Evolutionary conservation across 163 green algal genomes (phyloP).

Genomic region (Scenedesmus sp.): DNA sequence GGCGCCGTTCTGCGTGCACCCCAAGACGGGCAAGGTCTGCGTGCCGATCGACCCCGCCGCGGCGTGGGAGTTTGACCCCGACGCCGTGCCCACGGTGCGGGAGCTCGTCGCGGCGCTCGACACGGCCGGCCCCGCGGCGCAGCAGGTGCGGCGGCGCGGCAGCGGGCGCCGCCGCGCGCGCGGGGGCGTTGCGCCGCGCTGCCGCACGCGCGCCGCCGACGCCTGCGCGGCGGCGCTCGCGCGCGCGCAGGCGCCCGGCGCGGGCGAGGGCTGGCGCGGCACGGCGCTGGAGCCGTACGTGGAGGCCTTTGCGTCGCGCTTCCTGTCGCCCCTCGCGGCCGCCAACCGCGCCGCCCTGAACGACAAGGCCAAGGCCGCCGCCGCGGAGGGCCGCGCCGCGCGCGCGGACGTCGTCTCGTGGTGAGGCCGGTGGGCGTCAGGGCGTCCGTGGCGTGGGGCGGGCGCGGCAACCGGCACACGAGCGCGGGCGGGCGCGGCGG

Average conservation of each 20-base stretch:
- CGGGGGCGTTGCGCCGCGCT: not conserved
- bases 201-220: not conserved
- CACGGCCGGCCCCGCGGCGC: not conserved
- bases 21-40: slow-evolving; percentile 97
- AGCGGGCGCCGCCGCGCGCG: not conserved
- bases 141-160: slow-evolving; percentile 32
- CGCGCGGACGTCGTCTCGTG: not conserved
- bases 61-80: slow-evolving; percentile 79
- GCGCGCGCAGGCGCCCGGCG: not conserved
- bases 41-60: slow-evolving; percentile 79
- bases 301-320: not conserved
- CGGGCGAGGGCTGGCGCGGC: slow-evolving; percentile 28
- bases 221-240: not conserved
- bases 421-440: too few species aligned
- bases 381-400: slow-evolving; percentile 16
- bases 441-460: too few species aligned
- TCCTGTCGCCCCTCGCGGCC: slow-evolving; percentile 25
- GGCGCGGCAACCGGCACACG: too few species aligned
- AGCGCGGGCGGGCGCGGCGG: too few species aligned
- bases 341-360: slow-evolving; percentile 34
- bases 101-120: slow-evolving; percentile 84
- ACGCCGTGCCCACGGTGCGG: slow-evolving; percentile 51
- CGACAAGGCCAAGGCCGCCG: slow-evolving; percentile 16
- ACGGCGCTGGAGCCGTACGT: slow-evolving; percentile 34
- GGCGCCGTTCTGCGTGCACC: slow-evolving; percentile 98